phyloP scores from a whole-genome alignment of 2,329 filamentous ascomycete genomes.

The Clathrospora elynae region DNA sequence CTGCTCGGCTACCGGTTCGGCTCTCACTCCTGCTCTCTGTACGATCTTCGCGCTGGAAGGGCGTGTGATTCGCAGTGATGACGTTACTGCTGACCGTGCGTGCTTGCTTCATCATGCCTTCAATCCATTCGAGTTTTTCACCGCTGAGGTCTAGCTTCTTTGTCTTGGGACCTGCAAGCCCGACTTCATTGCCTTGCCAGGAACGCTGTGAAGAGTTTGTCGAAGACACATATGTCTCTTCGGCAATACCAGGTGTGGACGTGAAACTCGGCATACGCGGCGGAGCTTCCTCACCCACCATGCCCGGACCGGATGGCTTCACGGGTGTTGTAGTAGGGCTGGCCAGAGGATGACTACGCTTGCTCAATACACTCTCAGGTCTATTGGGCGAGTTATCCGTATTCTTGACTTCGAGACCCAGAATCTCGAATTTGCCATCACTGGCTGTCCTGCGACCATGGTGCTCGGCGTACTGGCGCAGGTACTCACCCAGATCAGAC shows the following conservation, averaged over 20 bases:
- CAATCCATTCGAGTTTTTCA: slow-evolving; percentile 79
- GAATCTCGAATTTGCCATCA: slow-evolving; percentile 61
- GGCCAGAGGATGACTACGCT: slow-evolving; percentile 18
- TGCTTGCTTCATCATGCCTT: slow-evolving; percentile 81
- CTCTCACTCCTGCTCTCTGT: slow-evolving; percentile 36
- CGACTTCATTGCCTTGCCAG: slow-evolving; percentile 57
- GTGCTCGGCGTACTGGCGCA: slow-evolving; percentile 90
- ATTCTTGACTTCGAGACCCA: slow-evolving; percentile 51
- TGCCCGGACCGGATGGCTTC: slow-evolving; percentile 23
- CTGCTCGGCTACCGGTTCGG: slow-evolving; percentile 35
- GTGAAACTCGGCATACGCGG: slow-evolving; percentile 34
- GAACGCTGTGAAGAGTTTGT: slow-evolving; percentile 38
- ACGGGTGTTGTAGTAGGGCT: slow-evolving; percentile 40
- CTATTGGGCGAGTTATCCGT: slow-evolving; percentile 31
- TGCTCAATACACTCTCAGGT: slow-evolving; percentile 38
- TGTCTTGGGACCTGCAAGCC: slow-evolving; percentile 71
- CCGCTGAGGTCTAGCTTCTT: slow-evolving; percentile 68
- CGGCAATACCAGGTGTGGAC: slow-evolving; percentile 33
- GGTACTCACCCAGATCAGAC: slow-evolving; percentile 93
- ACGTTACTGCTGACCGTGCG: slow-evolving; percentile 68
- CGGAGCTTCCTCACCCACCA: slow-evolving; percentile 27
- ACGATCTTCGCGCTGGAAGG: slow-evolving; percentile 25
- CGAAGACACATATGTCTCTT: slow-evolving; percentile 33
- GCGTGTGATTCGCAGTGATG: slow-evolving; percentile 21
- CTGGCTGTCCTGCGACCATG: slow-evolving; percentile 74